phyloP scores from a whole-genome alignment of 2,329 filamentous ascomycete species.

The Calonectria hongkongensis region DNA sequence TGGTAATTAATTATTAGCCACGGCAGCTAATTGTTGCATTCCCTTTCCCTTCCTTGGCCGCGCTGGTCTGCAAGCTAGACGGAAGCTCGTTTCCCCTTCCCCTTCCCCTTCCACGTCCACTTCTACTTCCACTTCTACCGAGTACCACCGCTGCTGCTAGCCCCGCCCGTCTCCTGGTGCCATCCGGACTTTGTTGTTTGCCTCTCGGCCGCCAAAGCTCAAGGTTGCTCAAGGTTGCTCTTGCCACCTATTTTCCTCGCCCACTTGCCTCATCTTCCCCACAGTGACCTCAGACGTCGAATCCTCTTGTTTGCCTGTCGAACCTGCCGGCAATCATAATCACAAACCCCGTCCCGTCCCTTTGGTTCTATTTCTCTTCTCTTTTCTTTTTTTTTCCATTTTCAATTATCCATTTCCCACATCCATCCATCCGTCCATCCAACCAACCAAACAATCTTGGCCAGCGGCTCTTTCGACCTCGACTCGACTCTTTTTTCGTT shows the following conservation, averaged over 20 bases:
- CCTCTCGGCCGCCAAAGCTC: constrained; percentile 15
- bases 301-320: constrained; percentile 24
- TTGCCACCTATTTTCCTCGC: constrained; percentile 29
- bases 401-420: background rate
- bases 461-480: constrained; percentile 1
- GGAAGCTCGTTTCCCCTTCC: constrained; percentile 20
- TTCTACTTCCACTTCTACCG: too few relatives aligned
- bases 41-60: constrained; percentile 24
- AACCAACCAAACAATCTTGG: background rate
- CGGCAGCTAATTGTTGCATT: constrained; percentile 27
- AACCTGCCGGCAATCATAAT: constrained; percentile 19
- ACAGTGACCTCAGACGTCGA: constrained; percentile 42
- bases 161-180: constrained; percentile 20
- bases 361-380: constrained; percentile 35
- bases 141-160: background rate
- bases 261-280: constrained; percentile 36
- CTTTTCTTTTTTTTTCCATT: constrained; percentile 33
- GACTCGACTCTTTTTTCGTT: too few relatives aligned
- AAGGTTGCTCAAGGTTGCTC: constrained; percentile 17
- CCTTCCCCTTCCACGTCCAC: background rate
- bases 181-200: constrained; percentile 14
- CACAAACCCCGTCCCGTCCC: constrained; percentile 33
- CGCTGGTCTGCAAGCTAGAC: constrained; percentile 1
- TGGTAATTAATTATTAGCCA: constrained; percentile 26
- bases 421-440: background rate